Evolutionary conservation across 176 grass and related monocot species (phyloP).

Genomic region (Zea luxurians): DNA sequence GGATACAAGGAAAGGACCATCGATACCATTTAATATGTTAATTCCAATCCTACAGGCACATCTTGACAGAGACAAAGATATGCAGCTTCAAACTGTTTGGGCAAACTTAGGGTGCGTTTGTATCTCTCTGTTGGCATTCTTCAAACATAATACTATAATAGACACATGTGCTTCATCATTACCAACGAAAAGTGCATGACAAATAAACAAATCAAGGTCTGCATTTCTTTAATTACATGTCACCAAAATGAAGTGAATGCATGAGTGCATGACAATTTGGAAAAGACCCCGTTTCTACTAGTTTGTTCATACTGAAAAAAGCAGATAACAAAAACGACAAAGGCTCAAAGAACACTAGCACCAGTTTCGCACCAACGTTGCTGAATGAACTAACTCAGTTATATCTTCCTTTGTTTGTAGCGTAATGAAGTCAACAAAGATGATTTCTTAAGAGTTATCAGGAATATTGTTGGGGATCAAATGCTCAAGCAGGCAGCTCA

Average conservation of each 20-base stretch:
- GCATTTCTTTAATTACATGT: slow-evolving; percentile 22
- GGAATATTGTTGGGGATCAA: slow-evolving; percentile 95
- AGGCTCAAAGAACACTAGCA: slow-evolving; percentile 4
- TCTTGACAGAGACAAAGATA: slow-evolving; percentile 95
- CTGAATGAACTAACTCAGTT: slow-evolving; percentile 36
- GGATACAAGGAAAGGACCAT: slow-evolving; percentile 54
- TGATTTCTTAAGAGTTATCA: slow-evolving; percentile 94
- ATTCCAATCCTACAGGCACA: slow-evolving; percentile 90
- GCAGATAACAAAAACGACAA: slow-evolving; percentile 1
- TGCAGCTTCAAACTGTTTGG: slow-evolving; percentile 91
- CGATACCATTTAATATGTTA: slow-evolving; percentile 96
- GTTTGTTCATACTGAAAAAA: slow-evolving; percentile 10
- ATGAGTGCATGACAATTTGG: not conserved
- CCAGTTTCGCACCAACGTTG: not conserved
- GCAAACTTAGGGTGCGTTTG: slow-evolving; percentile 69
- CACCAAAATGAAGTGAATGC: not conserved
- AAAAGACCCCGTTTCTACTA: slow-evolving; percentile 8
- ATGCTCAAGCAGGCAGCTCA: slow-evolving; percentile 99
- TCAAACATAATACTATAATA: not conserved
- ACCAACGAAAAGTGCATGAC: slow-evolving; percentile 5
- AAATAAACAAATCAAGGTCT: slow-evolving; percentile 5
- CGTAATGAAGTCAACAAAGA: slow-evolving; percentile 95
- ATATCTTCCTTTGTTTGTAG: slow-evolving; percentile 51
- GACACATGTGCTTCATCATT: not conserved
- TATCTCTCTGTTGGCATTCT: slow-evolving; percentile 26